These are phyloP conservation scores for Penicillium sp. DNA, from an alignment of 2,329 filamentous ascomycete genomes.

Conservation along the genomic window DNA sequence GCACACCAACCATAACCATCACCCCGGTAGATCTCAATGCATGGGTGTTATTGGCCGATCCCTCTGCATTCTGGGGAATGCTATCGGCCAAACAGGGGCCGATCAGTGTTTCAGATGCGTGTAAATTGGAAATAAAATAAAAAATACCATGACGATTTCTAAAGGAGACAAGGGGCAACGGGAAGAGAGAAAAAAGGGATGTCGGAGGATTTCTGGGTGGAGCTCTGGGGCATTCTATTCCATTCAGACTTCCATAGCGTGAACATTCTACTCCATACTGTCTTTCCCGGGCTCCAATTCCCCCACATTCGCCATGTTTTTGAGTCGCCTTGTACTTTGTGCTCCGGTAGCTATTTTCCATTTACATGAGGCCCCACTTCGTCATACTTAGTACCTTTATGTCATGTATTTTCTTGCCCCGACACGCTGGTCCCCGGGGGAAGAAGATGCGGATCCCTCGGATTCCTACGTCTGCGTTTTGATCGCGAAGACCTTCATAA, in stretches of 20 bases:
- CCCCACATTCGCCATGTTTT: constrained; percentile 20
- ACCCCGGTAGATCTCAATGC: constrained; percentile 13
- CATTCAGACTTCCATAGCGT: constrained; percentile 24
- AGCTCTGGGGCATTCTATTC: constrained; percentile 18
- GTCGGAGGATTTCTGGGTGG: constrained; percentile 18
- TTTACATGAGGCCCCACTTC: constrained; percentile 5
- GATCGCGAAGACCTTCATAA: constrained; percentile 14
- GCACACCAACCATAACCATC: constrained; percentile 7
- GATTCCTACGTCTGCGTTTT: constrained; percentile 20
- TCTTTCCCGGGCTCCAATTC: constrained; percentile 21
- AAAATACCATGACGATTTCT: constrained; percentile 3
- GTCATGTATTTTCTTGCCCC: constrained; percentile 21
- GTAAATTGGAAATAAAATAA: constrained; percentile 11
- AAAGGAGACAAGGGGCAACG: not conserved
- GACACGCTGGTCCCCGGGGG: constrained; percentile 27
- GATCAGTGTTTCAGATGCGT: constrained; percentile 26
- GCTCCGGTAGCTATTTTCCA: not conserved
- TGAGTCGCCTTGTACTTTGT: constrained; percentile 3
- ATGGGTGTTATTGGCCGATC: constrained; percentile 23
- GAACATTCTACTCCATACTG: constrained; percentile 1
- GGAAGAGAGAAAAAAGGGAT: not conserved
- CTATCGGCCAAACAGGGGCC: constrained; percentile 22
- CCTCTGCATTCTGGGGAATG: constrained; percentile 24
- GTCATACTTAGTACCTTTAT: constrained; percentile 12
- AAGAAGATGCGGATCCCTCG: constrained; percentile 26